Base-by-base conservation (phyloP, 805 yeast species). In the Lipomyces starkeyi region DNA sequence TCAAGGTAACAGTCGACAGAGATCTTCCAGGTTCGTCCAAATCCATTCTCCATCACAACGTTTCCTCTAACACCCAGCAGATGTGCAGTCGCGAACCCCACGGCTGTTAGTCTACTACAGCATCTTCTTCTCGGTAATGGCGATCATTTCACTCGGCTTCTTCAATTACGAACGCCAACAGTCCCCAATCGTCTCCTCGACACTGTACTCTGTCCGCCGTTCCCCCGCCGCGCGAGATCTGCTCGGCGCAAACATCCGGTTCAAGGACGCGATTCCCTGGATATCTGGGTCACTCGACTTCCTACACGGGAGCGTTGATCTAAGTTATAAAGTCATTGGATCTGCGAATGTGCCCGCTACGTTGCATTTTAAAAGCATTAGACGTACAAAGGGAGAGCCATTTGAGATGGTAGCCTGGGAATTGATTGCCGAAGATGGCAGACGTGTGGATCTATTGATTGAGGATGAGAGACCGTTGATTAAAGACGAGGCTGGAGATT, bases 101-200 rank as follows among this genome's bases (percentile, higher is more conserved):
- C 83, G 81, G 71, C 84, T 85, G 69, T 80, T 87, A 64, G 74
- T 81, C 27, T 86, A 87, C 65, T 88, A 93, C 76, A 78, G 83
- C 5, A 78, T 80, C 2, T 90, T 90, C 75, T 78, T 84, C 58
- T 77, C 81, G 14, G 79, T 84, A 62, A 87, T 89, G 85, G 84
- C 84, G 29, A 79, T 83, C 3, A 80, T 89, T 1, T 79, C 89
- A 60, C 81, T 84, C 37, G 84, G 91, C 37, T 91, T 94, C 74
- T 89, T 94, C 85, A 93, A 95, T 82, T 93, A 94, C 79, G 99
- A 95, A 78, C 93, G 93, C 77, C 88, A 93, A 22, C 87, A 90
- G 58, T 91, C 97, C 14, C 98, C 98, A 0, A 85, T 94, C 67
- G 90, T 94, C 74, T 86, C 90, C 54, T 93, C 97, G 6, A 90